A percentile compares a stretch with the other conserved stretches of the same genome.
Conservation (phyloP, 2,329 filamentous ascomycete species). For the Cytospora piceicola region DNA sequence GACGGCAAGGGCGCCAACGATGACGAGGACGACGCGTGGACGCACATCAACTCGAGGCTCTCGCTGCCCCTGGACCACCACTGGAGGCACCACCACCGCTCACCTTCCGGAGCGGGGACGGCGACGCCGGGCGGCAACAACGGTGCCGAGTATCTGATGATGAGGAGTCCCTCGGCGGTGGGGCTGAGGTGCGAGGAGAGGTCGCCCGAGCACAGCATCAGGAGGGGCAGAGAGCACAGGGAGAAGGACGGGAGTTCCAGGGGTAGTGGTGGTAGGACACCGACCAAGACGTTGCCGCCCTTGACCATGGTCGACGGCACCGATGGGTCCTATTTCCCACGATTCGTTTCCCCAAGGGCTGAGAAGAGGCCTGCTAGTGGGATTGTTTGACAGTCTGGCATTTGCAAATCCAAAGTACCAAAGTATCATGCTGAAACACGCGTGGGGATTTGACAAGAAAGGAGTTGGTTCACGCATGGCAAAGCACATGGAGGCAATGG, state of each 20-base stretch:
- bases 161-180: conserved; percentile 43
- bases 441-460: not conserved
- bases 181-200: conserved; percentile 28
- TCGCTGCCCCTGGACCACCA: conserved; percentile 51
- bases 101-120: conserved; percentile 45
- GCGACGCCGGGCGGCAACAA: conserved; percentile 45
- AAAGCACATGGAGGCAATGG: conserved; percentile 9
- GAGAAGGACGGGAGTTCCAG: conserved; percentile 29
- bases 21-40: conserved; percentile 51
- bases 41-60: conserved; percentile 56
- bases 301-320: conserved; percentile 40
- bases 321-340: conserved; percentile 49
- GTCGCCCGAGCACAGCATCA: conserved; percentile 40
- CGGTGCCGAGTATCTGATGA: conserved; percentile 48
- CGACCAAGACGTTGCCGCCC: conserved; percentile 42
- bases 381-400: not conserved
- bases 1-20: conserved; percentile 50
- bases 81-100: conserved; percentile 48
- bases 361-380: conserved; percentile 36
- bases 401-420: not conserved
- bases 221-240: conserved; percentile 32
- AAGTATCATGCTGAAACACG: not conserved
- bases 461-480: conserved; percentile 8
- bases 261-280: conserved; percentile 46
- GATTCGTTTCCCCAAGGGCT: conserved; percentile 40